These are phyloP conservation scores for Penicillium vulpinum DNA, from an alignment of 2,329 filamentous ascomycete genomes.

Conservation along the genomic window DNA sequence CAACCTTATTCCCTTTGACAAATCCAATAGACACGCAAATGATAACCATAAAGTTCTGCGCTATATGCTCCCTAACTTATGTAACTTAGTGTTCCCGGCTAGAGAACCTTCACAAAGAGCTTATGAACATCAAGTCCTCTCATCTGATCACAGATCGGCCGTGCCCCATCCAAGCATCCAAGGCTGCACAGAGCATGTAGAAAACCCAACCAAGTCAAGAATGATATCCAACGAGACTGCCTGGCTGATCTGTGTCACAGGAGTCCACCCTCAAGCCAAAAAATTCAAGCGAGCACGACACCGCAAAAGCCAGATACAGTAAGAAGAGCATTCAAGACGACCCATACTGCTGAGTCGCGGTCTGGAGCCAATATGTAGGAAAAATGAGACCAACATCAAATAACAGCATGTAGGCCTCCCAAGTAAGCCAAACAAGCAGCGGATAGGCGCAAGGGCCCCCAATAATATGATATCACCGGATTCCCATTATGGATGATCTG, in stretches of 20 bases:
- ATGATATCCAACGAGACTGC: not conserved
- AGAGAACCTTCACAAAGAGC: not conserved
- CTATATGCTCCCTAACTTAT: not conserved
- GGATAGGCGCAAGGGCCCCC: constrained; percentile 4
- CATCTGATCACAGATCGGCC: not conserved
- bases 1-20: not conserved
- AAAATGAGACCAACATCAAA: constrained; percentile 3
- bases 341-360: not conserved
- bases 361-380: not conserved
- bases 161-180: not conserved
- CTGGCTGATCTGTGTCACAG: not conserved
- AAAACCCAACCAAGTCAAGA: not conserved
- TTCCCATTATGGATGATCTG: not conserved
- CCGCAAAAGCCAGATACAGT: not conserved
- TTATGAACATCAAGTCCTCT: not conserved
- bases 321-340: not conserved
- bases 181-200: not conserved
- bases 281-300: not conserved
- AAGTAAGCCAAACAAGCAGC: not conserved
- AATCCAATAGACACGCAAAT: not conserved
- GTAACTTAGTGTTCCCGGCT: not conserved
- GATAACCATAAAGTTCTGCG: not conserved
- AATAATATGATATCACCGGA: constrained; percentile 11
- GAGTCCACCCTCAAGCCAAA: not conserved
- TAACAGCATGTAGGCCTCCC: not conserved